phyloP scores from a whole-genome alignment of 2,329 filamentous ascomycete genomes.

The Periconia sp. region DNA sequence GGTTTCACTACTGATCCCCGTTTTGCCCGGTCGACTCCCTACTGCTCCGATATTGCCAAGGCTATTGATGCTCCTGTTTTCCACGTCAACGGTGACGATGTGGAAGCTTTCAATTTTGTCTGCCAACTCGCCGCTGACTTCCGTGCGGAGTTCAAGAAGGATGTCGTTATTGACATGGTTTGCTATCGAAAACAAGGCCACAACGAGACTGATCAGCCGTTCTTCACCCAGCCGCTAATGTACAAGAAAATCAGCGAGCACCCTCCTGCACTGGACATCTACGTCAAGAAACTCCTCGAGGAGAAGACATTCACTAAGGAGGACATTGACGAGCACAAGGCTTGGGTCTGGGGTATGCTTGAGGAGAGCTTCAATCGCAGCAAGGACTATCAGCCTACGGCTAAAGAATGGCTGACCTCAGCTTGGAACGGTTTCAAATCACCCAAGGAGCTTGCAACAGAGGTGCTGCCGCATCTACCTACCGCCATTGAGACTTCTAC shows the following conservation, averaged over 20 bases:
- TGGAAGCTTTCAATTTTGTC: constrained; percentile 97
- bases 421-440: constrained; percentile 99
- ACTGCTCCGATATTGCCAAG: constrained; percentile 99
- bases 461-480: constrained; percentile 89
- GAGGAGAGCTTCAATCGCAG: constrained; percentile 97
- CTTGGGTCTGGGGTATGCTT: constrained; percentile 99
- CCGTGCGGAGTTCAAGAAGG: constrained; percentile 98
- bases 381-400: constrained; percentile 95
- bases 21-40: constrained; percentile 95
- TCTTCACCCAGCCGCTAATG: constrained; percentile 99
- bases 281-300: constrained; percentile 86
- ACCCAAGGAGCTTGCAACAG: constrained; percentile 93
- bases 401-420: constrained; percentile 98
- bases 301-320: constrained; percentile 97
- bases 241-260: constrained; percentile 96
- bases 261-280: constrained; percentile 84
- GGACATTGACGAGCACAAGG: constrained; percentile 98
- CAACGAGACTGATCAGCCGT: constrained; percentile 99
- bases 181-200: constrained; percentile 99
- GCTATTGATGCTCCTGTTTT: constrained; percentile 98
- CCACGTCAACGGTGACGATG: constrained; percentile 98
- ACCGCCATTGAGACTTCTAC: constrained; percentile 78
- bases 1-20: constrained; percentile 98
- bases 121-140: constrained; percentile 97
- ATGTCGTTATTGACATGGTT: constrained; percentile 96